Conservation (phyloP, 2,329 filamentous ascomycete species). For the Bipolaris cookei region DNA sequence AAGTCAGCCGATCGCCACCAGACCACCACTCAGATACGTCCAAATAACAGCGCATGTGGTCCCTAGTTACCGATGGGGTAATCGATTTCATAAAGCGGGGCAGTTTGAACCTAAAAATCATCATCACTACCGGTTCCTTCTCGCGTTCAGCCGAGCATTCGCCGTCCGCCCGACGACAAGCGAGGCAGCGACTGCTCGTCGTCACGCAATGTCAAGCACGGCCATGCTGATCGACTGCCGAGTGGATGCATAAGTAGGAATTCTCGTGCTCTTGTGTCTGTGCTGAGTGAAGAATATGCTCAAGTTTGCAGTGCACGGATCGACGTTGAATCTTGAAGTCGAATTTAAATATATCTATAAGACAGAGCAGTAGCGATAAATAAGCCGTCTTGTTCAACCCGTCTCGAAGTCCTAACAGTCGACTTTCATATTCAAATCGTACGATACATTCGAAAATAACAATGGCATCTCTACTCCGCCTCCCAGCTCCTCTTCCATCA, state of each 20-base stretch:
- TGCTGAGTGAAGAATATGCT: constrained; percentile 3
- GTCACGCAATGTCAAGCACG: constrained; percentile 6
- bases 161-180: constrained; percentile 32
- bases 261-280: background rate
- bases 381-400: background rate
- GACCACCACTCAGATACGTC: constrained; percentile 10
- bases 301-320: background rate
- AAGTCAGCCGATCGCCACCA: constrained; percentile 26
- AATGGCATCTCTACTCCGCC: constrained; percentile 32
- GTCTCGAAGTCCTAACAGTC: background rate
- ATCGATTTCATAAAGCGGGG: constrained; percentile 20
- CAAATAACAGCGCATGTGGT: constrained; percentile 7
- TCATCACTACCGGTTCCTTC: constrained; percentile 5
- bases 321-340: background rate
- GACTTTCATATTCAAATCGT: no score
- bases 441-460: background rate
- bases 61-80: constrained; percentile 25
- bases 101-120: constrained; percentile 10
- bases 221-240: constrained; percentile 2
- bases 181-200: constrained; percentile 16
- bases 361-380: background rate
- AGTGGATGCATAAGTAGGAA: background rate
- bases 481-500: constrained; percentile 34
- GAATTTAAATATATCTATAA: background rate
- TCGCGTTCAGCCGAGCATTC: constrained; percentile 20